A percentile compares a stretch with the other conserved stretches of the same genome.
phyloP scores from a whole-genome alignment of 768 basidiomycete species.

The Kwoniella pini region DNA sequence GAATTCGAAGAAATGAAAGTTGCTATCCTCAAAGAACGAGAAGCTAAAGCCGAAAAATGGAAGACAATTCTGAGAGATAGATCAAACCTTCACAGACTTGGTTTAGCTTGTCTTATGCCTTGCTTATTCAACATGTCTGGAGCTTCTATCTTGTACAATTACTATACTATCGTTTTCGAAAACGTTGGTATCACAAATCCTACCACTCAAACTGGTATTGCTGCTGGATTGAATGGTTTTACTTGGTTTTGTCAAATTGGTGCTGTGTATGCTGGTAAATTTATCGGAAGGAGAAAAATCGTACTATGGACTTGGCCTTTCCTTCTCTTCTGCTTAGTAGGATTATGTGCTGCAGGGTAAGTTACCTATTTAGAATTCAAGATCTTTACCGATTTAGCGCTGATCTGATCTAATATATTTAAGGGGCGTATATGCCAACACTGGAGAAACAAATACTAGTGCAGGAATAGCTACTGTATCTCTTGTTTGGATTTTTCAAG shows the following conservation, averaged over 20 bases:
- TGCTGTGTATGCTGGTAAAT: constrained; percentile 47
- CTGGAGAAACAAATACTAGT: constrained; percentile 26
- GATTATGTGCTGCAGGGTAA: constrained; percentile 46
- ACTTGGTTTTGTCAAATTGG: constrained; percentile 53
- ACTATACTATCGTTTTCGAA: constrained; percentile 51
- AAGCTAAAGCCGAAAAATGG: constrained; percentile 54
- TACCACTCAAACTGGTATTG: constrained; percentile 56
- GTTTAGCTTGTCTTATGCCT: constrained; percentile 52
- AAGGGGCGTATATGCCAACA: constrained; percentile 46
- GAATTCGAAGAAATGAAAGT: constrained; percentile 56
- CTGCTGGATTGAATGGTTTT: constrained; percentile 52
- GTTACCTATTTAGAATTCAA: background rate
- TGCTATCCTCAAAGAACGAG: constrained; percentile 50
- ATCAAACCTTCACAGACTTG: constrained; percentile 50
- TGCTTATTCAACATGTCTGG: constrained; percentile 38
- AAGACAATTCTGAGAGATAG: constrained; percentile 41
- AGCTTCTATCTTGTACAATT: constrained; percentile 54
- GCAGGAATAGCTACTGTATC: constrained; percentile 52
- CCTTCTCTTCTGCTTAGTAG: constrained; percentile 46
- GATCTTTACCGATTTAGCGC: background rate
- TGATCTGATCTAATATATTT: too few relatives aligned
- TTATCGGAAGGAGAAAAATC: constrained; percentile 50
- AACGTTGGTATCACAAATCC: constrained; percentile 55
- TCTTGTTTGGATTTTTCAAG: constrained; percentile 54
- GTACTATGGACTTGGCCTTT: constrained; percentile 54